phyloP scores from a whole-genome alignment of 805 yeast genomes.

The Middelhovenomyces tepae region DNA sequence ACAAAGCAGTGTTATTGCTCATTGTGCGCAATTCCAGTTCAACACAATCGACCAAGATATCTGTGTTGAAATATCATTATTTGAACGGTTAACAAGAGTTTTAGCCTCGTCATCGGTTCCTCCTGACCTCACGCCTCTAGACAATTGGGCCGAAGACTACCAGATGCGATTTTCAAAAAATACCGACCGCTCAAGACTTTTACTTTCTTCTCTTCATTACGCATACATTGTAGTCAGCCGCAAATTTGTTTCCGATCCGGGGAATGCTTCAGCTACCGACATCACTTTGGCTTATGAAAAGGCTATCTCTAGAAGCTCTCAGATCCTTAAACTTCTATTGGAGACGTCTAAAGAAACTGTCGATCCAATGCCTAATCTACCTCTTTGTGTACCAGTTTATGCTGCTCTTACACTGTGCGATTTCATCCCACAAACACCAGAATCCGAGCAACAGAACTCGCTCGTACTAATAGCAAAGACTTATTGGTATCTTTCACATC shows the following conservation, averaged over 20 bases:
- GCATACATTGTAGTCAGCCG: no score
- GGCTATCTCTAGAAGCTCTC: conserved; percentile 37
- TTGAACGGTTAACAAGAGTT: no score
- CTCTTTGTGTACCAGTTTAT: conserved; percentile 45
- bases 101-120: no score
- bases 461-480: conserved; percentile 42
- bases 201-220: no score
- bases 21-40: conserved; percentile 4
- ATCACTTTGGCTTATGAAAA: conserved; percentile 31
- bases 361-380: conserved; percentile 47
- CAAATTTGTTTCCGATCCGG: no score
- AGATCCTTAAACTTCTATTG: conserved; percentile 37
- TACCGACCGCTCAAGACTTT: no score
- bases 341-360: conserved; percentile 38
- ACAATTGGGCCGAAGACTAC: no score
- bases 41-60: conserved; percentile 8
- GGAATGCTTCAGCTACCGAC: no score
- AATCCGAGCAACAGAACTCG: conserved; percentile 6
- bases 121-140: no score
- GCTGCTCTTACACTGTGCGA: conserved; percentile 47
- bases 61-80: no score
- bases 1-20: conserved; percentile 27
- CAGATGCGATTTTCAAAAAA: no score
- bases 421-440: conserved; percentile 12
- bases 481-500: conserved; percentile 50